These are phyloP conservation scores for Citrus inodora DNA, from an alignment of 345 rosid genomes.

Conservation along the genomic window DNA sequence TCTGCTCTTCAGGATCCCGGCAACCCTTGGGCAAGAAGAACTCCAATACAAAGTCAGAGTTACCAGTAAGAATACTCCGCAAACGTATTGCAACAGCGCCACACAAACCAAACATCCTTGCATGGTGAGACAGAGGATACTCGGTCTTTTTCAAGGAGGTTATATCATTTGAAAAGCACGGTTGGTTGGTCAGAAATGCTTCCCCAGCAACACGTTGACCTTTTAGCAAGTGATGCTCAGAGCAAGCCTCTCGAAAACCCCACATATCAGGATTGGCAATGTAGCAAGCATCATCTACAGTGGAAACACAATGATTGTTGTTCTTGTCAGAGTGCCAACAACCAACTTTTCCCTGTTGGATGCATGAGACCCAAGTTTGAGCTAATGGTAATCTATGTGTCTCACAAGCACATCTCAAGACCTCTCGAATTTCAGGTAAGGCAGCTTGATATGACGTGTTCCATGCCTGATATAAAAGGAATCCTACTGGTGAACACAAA, in stretches of 20 bases:
- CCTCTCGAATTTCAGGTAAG: conserved; percentile 69
- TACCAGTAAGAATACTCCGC: conserved; percentile 61
- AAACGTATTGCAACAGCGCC: conserved; percentile 88
- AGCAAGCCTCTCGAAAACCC: conserved; percentile 85
- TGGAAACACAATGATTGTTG: conserved; percentile 66
- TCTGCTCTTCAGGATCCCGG: conserved; percentile 53
- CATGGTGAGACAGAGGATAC: conserved; percentile 97
- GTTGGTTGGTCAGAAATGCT: conserved; percentile 86
- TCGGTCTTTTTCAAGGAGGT: conserved; percentile 54
- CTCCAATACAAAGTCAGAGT: conserved; percentile 80
- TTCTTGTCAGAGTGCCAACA: conserved; percentile 77
- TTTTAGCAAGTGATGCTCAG: conserved; percentile 88
- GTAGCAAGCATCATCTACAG: conserved; percentile 73
- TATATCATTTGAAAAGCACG: conserved; percentile 77
- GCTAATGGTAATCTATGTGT: conserved; percentile 78
- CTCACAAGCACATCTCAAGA: conserved; percentile 71
- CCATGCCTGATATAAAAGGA: conserved; percentile 39
- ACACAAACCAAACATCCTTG: conserved; percentile 66
- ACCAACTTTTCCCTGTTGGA: conserved; percentile 75
- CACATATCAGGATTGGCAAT: conserved; percentile 50
- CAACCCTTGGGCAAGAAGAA: conserved; percentile 85
- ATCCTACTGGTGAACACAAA: conserved; percentile 10
- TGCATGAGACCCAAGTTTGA: conserved; percentile 82
- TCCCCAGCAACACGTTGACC: conserved; percentile 88
- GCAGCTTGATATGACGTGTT: conserved; percentile 60